Base-by-base conservation (phyloP, 208 protist species). In the Trypanosoma cruzi region DNA sequence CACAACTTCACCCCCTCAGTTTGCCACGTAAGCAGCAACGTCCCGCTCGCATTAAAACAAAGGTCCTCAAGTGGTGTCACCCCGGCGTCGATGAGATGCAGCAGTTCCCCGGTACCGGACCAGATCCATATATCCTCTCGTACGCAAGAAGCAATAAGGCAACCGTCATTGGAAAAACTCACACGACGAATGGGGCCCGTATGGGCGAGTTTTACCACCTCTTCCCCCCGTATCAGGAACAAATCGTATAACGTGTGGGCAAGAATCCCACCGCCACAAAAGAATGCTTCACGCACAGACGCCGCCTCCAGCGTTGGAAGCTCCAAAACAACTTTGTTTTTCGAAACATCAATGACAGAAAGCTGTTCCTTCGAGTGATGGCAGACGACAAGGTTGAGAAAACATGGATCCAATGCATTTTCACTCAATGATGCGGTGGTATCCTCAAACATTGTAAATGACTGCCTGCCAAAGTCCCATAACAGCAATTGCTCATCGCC, bases 381-480 rank as follows among this genome's bases (percentile, higher is more conserved):
- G 29, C 61, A 57, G 22, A 78, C 85, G 42, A 92, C 73, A 58
- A 93, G 73, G 24, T 72, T 73, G 0, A 83, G 67, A 4, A 85
- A 82, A 72, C 88, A 84, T 20, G 78, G 24, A 68, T 93, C 74
- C 20, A 93, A 67, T 46, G 65, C 64, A 22, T 69, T 65, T 18
- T 61, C 48, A 52, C 55, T 72, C 34, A 78, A 48, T 4, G 74
- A 71, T 13, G 84, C 68, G 14, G 70, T 82, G 20, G 84, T 44
- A 13, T 88, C 81, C 2, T 71, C 70, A 40, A 92, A 80, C 37
- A 84, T 60, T 26, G 82, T 79, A 61, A 85, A 78, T 18, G 77
- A 84, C 53, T 84, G 75, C 42, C 71, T 71, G 36, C 80, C 77
- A 82, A 92, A 90, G 78, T 95, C 85, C 86, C 86, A 95, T 24